Base-by-base conservation (phyloP, 192 early-diverging fungal genomes). In the Phlyctochytrium arcticum region DNA sequence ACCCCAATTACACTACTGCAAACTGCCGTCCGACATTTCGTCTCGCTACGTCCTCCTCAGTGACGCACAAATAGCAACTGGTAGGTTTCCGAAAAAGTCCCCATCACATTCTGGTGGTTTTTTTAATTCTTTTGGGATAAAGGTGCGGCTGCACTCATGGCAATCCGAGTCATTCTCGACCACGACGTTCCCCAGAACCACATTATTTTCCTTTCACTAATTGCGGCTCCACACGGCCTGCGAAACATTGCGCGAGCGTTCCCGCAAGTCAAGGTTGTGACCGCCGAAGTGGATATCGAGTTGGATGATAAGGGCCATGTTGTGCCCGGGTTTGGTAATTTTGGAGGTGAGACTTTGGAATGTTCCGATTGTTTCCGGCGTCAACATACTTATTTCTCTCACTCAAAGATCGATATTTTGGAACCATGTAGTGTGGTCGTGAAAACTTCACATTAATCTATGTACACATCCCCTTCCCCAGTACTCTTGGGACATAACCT, bases 121-220 rank as follows among this genome's bases (percentile, higher is more conserved):
- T n/a, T n/a, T 19, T 19, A 44, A n/a, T 44, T 2, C 39, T n/a
- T 44, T 44, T 44, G 21, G 12, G 12, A n/a, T 19, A 17, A 37
- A 69, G 95, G 95, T 32, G 94, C 94, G 5, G 91, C 91, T 5
- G 94, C 92, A 3, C 65, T 98, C 78, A 98, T 98, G 95, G 94
- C 95, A 15, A 90, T 98, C 36, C 85, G 93, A 35, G 91, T 96
- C 32, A 78, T 96, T 54, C 69, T 93, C 6, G 95, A 98, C 75
- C 92, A 98, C 60, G 85, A 89, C 60, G 89, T 95, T 4, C 86
- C 84, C 0, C 54, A 71, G 48, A 65, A 75, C 24, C 76, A 83
- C 50, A 94, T 98, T 48, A 83, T 94, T 15, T 94, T 95, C 69
- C 64, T 92, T 35, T 86, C 88, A 5, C 83, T 94, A 61, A 76